Evolutionary conservation across 306 rosid genomes (phyloP), one percentile per base, ranked within the genome.

Genomic region (Pterocarpus macrocarpus): DNA sequence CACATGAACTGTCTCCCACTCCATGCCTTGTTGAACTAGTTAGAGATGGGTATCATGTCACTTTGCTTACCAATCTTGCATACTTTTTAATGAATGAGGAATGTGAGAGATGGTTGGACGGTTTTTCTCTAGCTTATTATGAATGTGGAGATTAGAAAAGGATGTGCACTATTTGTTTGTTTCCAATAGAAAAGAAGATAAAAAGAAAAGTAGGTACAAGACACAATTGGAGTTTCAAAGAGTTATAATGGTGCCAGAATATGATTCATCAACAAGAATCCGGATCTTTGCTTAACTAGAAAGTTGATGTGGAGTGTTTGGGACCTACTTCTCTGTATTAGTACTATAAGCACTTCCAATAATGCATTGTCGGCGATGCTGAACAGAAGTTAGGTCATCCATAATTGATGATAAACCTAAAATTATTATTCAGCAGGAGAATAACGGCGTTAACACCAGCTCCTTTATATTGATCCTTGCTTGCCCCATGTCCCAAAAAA

Each of bases 1-100:
- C 87, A 88, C 97, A 86, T 91, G 97, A 89, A 87, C 89, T 91
- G 97, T 91, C 97, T 86, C 94, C 97, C 95, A 89, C 93, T 87
- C 84, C 84, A 76, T 82, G 83, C 88, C 76, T 64, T 69, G 86
- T 84, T 67, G 86, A 85, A 78, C 79, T 69, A 70, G 83, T 73
- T 76, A 86, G 81, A 84, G 86, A 88, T 88, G 91, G 94, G 91
- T 88, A 75, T 87, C 90, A 85, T 86, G 88, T 89, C 90, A 86
- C 84, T 85, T 65, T 88, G 88, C 88, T 88, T 78, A 61, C 84
- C 86, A 81, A 92, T 83, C 70, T 78, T 83, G 87, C 80, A 70
- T 41, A 85, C 73, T 80, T 81, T 85, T 78, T 57, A 84, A 76
- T 76, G 82, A 84, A 71, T 45, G 83, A 66, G 72, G 76, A 80